Percentiles rank a stretch among this genome's conserved stretches.
Evolutionary conservation across 1,139 yeast species (phyloP).

Genomic region (Hanseniaspora uvarum): DNA sequence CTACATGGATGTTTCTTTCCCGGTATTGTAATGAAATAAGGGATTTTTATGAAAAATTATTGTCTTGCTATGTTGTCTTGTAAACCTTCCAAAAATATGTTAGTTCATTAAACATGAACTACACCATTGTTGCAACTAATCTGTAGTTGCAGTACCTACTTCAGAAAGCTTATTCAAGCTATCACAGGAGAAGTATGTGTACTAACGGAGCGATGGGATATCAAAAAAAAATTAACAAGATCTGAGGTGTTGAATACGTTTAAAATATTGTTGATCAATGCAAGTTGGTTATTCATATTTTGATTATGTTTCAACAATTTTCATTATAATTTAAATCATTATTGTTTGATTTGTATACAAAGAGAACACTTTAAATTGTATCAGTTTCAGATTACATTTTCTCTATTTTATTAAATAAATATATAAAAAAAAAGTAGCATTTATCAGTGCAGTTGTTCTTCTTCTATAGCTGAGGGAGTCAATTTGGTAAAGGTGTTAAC

Average conservation of each 20-base stretch:
- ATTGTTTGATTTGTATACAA: not conserved
- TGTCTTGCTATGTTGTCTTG: conserved; percentile 4
- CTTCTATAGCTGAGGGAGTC: conserved; percentile 12
- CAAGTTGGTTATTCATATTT: not conserved
- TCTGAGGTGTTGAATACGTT: not conserved
- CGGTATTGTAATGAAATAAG: not conserved
- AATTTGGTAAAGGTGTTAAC: not conserved
- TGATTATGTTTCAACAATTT: not conserved
- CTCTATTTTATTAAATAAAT: not conserved
- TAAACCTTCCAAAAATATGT: not conserved
- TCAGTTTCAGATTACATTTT: conserved; percentile 16
- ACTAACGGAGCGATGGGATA: conserved; percentile 63
- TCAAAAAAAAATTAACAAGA: conserved; percentile 22
- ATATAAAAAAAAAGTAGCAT: not conserved
- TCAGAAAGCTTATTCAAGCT: conserved; percentile 21
- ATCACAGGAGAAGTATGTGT: conserved; percentile 33
- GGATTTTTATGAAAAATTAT: not conserved
- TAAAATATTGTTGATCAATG: not conserved
- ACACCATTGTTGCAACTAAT: conserved; percentile 50
- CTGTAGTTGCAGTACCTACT: conserved; percentile 47
- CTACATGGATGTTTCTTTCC: not conserved
- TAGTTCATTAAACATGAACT: not conserved
- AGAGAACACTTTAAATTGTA: not conserved
- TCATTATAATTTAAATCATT: not conserved
- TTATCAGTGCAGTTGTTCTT: conserved; percentile 1